These are phyloP conservation scores for Colletotrichum lupini DNA, from an alignment of 2,329 filamentous ascomycete genomes.

Conservation along the genomic window DNA sequence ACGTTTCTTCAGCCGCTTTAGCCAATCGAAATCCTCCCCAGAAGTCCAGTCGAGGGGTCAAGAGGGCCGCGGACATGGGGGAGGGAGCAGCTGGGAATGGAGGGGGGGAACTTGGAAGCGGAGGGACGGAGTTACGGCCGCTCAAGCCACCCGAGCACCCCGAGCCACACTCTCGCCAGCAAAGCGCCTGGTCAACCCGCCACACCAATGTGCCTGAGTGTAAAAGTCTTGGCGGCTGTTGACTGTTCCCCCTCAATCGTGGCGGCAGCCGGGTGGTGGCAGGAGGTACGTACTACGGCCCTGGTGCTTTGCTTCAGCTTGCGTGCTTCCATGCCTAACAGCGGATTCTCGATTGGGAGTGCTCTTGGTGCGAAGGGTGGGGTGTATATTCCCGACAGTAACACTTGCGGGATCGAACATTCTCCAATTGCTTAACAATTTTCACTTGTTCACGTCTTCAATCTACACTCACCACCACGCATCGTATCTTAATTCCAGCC, in stretches of 20 bases:
- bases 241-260: neutral
- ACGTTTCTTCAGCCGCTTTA: slow-evolving; percentile 24
- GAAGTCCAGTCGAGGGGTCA: neutral
- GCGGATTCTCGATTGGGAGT: neutral
- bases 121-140: neutral
- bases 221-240: slow-evolving; percentile 1
- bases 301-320: too few species aligned
- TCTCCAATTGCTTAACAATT: slow-evolving; percentile 33
- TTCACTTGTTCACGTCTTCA: neutral
- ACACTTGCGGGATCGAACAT: slow-evolving; percentile 16
- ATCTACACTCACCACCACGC: neutral
- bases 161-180: slow-evolving; percentile 13
- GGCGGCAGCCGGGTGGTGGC: neutral
- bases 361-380: slow-evolving; percentile 6
- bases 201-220: slow-evolving; percentile 11
- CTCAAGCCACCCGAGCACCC: slow-evolving; percentile 32
- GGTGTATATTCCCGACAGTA: neutral
- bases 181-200: neutral
- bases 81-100: neutral
- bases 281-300: neutral
- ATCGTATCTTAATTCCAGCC: neutral
- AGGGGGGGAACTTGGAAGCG: neutral
- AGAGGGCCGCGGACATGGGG: neutral
- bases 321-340: neutral
- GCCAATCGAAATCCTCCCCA: slow-evolving; percentile 11